Percentiles rank a stretch among this genome's conserved stretches.
These are phyloP conservation scores for Raphanus hybrid DNA, from an alignment of 441 rosid species.

Conservation along the genomic window DNA sequence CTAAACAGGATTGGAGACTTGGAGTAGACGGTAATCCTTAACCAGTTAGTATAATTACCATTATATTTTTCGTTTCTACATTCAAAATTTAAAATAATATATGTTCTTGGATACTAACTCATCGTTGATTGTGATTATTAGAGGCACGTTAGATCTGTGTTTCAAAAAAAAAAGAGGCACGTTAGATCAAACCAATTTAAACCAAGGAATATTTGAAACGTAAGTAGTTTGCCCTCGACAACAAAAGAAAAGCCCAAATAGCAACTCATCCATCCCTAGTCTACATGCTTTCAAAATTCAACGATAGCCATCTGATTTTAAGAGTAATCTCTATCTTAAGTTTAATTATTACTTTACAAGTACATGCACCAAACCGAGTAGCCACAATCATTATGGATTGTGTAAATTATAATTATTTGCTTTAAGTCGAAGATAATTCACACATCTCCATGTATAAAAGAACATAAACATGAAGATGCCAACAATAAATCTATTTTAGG, in stretches of 20 bases:
- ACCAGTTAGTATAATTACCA: background rate
- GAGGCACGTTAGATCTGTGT: background rate
- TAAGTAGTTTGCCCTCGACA: background rate
- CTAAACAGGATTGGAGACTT: background rate
- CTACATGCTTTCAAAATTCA: background rate
- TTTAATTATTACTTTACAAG: background rate
- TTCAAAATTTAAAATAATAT: background rate
- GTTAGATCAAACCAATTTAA: background rate
- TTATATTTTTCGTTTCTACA: background rate
- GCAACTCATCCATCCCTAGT: background rate
- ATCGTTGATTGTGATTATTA: background rate
- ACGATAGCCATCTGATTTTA: conserved; percentile 8
- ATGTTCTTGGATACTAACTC: background rate
- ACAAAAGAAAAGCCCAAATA: background rate
- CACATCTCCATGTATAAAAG: background rate
- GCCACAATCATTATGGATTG: conserved; percentile 20
- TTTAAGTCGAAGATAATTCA: conserved; percentile 34
- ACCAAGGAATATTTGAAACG: background rate
- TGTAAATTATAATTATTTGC: conserved; percentile 31
- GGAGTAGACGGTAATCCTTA: conserved; percentile 15
- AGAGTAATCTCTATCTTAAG: conserved; percentile 3
- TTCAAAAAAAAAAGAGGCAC: background rate
- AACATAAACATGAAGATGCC: conserved; percentile 24
- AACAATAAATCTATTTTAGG: background rate
- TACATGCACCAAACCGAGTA: conserved; percentile 24